A percentile compares a stretch with the other conserved stretches of the same genome.
phyloP scores from a whole-genome alignment of 345 rosid species.

The Salix dunnii region DNA sequence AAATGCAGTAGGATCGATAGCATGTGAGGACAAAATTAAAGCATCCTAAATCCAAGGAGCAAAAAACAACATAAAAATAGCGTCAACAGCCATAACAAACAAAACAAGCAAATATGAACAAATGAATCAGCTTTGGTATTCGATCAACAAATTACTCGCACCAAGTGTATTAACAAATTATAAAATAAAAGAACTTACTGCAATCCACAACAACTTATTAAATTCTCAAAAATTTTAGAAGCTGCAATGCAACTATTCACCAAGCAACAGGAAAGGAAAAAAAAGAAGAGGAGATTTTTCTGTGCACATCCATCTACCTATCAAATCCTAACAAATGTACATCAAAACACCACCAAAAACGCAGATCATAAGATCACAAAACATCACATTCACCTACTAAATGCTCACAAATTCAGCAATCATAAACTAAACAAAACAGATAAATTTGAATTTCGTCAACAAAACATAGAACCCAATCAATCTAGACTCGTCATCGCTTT shows the following conservation, averaged over 20 bases:
- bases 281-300: background rate
- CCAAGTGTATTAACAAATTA: background rate
- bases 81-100: background rate
- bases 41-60: slow-evolving; percentile 3
- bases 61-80: background rate
- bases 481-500: background rate
- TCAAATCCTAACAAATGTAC: background rate
- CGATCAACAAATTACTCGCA: background rate
- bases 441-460: background rate
- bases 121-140: background rate
- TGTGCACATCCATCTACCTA: background rate
- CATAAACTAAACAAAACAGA: background rate
- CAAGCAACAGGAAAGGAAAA: background rate
- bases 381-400: background rate
- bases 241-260: background rate
- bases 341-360: slow-evolving; percentile 1
- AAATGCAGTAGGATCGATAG: background rate
- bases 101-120: background rate
- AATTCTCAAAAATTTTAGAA: background rate
- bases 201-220: background rate
- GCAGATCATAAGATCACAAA: slow-evolving; percentile 7
- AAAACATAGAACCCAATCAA: background rate
- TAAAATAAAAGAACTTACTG: background rate
- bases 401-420: background rate
- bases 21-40: background rate